Percentiles rank a stretch among this genome's conserved stretches.
phyloP scores from a whole-genome alignment of 169 alveolate species.

The Eimeria praecox region DNA sequence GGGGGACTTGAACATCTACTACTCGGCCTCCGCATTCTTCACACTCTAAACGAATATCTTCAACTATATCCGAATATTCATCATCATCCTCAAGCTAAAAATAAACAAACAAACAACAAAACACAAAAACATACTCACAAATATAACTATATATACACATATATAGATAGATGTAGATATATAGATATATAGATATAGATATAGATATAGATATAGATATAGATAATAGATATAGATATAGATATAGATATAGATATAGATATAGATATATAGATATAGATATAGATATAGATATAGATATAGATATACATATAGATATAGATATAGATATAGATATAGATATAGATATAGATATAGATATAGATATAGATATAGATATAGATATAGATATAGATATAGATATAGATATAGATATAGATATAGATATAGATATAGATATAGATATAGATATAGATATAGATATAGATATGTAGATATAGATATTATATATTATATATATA shows the following conservation, averaged over 20 bases:
- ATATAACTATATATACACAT: background rate
- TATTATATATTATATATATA: too few species aligned
- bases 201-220: background rate
- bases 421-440: background rate
- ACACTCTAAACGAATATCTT: conserved; percentile 91
- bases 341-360: background rate
- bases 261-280: background rate
- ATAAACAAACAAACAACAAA: too few species aligned
- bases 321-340: background rate
- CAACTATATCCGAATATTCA: conserved; percentile 92
- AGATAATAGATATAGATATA: background rate
- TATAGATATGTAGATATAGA: background rate
- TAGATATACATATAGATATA: background rate
- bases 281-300: background rate
- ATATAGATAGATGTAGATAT: background rate
- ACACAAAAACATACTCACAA: background rate
- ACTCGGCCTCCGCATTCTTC: conserved; percentile 90
- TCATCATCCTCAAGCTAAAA: conserved; percentile 89
- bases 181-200: background rate
- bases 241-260: background rate
- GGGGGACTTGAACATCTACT: conserved; percentile 91
- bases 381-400: background rate
- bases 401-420: background rate
- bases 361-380: background rate
- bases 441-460: background rate